Conservation (phyloP, 78 protist genomes). For the Speleostelium caveatum region DNA sequence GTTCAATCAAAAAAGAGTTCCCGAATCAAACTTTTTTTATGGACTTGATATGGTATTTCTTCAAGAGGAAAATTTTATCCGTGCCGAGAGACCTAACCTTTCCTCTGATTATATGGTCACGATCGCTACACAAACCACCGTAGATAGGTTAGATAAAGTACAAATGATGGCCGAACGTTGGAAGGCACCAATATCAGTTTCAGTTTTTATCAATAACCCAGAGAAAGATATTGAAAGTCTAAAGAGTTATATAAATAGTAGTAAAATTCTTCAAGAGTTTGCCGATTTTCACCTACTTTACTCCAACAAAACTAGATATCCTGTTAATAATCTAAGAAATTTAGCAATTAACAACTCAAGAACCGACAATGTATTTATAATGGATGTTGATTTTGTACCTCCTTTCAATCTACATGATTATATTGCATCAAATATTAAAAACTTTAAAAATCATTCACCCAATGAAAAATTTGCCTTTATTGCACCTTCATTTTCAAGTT, state of each 20-base stretch:
- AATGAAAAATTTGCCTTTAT: slow-evolving; percentile 34
- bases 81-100: not conserved
- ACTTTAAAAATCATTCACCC: not conserved
- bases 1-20: not conserved
- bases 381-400: slow-evolving; percentile 74
- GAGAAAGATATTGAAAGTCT: not conserved
- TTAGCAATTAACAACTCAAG: slow-evolving; percentile 44
- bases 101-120: not conserved
- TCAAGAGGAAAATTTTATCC: too few relatives aligned
- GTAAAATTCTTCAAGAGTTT: not conserved
- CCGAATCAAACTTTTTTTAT: not conserved
- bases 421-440: not conserved
- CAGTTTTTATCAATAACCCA: slow-evolving; percentile 23
- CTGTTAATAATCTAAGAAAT: slow-evolving; percentile 59
- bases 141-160: slow-evolving; percentile 39
- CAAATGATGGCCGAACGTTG: slow-evolving; percentile 55
- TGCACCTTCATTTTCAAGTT: slow-evolving; percentile 48
- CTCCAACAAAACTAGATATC: slow-evolving; percentile 48
- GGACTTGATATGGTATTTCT: not conserved
- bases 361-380: slow-evolving; percentile 42
- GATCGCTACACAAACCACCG: slow-evolving; percentile 54
- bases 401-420: slow-evolving; percentile 42
- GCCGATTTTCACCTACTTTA: slow-evolving; percentile 36
- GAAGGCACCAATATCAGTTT: slow-evolving; percentile 55
- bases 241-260: not conserved